Base-by-base conservation (phyloP, 129 eudicot genomes). In the Logfia minima region DNA sequence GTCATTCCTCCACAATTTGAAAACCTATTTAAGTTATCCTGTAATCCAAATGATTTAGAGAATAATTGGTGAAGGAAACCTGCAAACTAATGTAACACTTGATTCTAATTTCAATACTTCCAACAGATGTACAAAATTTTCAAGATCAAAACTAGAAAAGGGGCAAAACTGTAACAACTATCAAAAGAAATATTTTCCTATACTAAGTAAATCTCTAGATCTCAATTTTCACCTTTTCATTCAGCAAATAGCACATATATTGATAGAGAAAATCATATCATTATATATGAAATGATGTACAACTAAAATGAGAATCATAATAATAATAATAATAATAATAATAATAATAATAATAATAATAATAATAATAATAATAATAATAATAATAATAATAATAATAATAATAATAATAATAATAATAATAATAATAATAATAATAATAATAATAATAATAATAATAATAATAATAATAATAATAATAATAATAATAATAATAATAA, bases 1-100 rank as follows among this genome's bases (percentile, higher is more conserved):
- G 76, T 59, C 66, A 82, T 35, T 76, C 79, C 84, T 24, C 78
- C 88, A 75, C 74, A 68, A 79, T 68, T 84, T 39, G 93, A 56
- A 55, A 85, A 84, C 24, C 82, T 83, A 71, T 82, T 81, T 60
- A 51, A 68, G 79, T 60, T 58, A 63, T 80, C 53, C 84, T 81
- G 84, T 29, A 68, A 75, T 8, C 43, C 43, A 81, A 75, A 68
- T 14, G 26, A 56, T 65, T 18, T 51, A 70, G 21, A 22, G 32
- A 63, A 23, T 69, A 29, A 58, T 78, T 24, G 22, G 62, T 39
- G 22, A 29, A 65, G 11, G 10, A 22, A 63, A 18, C 32, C 60
- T 51, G 6, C 9, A 14, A 51, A 48, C 35, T 51, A 51, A 22
- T 22, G 5, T 76, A 31, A 48, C 17, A 18, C 43, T 63, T 24